Conservation (phyloP, 768 basidiomycete genomes). For the Lentinula sp. region DNA sequence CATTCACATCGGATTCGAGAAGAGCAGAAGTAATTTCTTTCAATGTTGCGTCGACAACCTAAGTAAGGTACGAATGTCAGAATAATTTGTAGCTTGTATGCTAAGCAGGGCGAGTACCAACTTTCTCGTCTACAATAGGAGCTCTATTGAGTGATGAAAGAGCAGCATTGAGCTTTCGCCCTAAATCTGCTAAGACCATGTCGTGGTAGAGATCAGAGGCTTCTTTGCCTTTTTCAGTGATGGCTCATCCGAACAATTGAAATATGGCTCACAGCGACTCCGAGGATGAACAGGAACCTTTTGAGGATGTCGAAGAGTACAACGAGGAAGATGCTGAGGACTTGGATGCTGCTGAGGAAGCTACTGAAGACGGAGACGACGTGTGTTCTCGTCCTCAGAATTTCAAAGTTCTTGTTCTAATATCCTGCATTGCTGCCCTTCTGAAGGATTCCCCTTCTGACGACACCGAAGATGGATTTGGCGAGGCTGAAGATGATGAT, state of each 20-base stretch:
- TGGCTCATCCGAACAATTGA: not conserved
- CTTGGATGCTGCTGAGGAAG: slow-evolving; percentile 60
- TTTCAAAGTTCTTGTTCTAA: slow-evolving; percentile 1
- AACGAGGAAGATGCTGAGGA: slow-evolving; percentile 40
- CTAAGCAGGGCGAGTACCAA: slow-evolving; percentile 21
- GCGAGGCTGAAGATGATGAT: slow-evolving; percentile 44
- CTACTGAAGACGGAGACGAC: slow-evolving; percentile 64
- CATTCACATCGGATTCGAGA: slow-evolving; percentile 96
- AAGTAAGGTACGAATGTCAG: slow-evolving; percentile 7
- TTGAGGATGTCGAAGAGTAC: slow-evolving; percentile 57
- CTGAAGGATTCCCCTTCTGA: slow-evolving; percentile 53
- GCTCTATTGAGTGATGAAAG: slow-evolving; percentile 84
- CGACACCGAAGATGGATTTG: slow-evolving; percentile 17
- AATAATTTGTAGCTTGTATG: not conserved
- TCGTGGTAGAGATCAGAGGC: slow-evolving; percentile 17
- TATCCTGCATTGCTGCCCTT: slow-evolving; percentile 7
- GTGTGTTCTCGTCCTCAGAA: slow-evolving; percentile 33
- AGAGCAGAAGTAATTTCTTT: slow-evolving; percentile 94
- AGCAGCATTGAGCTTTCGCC: slow-evolving; percentile 89
- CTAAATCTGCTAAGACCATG: slow-evolving; percentile 97
- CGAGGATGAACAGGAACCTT: slow-evolving; percentile 45
- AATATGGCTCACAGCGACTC: slow-evolving; percentile 54
- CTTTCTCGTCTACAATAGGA: slow-evolving; percentile 89
- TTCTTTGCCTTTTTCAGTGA: not conserved
- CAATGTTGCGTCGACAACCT: slow-evolving; percentile 91